Conservation (phyloP, 2,329 filamentous ascomycete genomes). For the Scedosporium dehoogii region DNA sequence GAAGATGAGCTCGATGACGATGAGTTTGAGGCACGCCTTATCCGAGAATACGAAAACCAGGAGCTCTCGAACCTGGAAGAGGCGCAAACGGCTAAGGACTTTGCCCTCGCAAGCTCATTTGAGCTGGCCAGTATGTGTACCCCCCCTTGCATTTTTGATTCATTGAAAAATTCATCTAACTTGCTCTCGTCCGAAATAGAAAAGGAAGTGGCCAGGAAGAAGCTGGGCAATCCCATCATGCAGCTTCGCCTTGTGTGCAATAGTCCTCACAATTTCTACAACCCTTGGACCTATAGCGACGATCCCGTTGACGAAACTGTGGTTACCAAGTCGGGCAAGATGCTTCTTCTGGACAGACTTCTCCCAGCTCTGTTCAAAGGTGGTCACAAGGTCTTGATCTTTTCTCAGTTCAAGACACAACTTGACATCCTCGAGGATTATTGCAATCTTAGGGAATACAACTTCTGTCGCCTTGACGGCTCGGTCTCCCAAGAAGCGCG, state of each 20-base stretch:
- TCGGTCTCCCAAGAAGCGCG: constrained; percentile 67
- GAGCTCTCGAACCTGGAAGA: constrained; percentile 49
- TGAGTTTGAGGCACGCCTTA: constrained; percentile 72
- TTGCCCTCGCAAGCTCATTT: constrained; percentile 49
- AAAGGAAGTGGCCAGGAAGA: constrained; percentile 81
- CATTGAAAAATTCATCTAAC: not conserved
- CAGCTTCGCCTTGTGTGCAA: constrained; percentile 90
- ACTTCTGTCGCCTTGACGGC: constrained; percentile 83
- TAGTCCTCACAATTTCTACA: constrained; percentile 93
- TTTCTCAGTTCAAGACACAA: constrained; percentile 93
- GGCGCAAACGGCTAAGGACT: constrained; percentile 2
- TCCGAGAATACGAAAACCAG: constrained; percentile 44
- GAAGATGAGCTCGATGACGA: constrained; percentile 64
- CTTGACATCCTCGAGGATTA: constrained; percentile 87
- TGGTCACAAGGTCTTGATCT: constrained; percentile 87
- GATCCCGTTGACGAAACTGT: constrained; percentile 65
- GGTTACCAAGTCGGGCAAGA: constrained; percentile 84
- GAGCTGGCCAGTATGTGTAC: constrained; percentile 60
- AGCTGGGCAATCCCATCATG: constrained; percentile 85
- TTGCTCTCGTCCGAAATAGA: constrained; percentile 36
- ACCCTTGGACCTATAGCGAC: constrained; percentile 62
- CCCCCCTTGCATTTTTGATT: not conserved
- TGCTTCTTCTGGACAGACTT: constrained; percentile 84
- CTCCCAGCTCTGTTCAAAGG: constrained; percentile 63
- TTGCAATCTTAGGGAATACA: constrained; percentile 71